phyloP scores from a whole-genome alignment of 306 rosid species.

The Benincasa hispida region DNA sequence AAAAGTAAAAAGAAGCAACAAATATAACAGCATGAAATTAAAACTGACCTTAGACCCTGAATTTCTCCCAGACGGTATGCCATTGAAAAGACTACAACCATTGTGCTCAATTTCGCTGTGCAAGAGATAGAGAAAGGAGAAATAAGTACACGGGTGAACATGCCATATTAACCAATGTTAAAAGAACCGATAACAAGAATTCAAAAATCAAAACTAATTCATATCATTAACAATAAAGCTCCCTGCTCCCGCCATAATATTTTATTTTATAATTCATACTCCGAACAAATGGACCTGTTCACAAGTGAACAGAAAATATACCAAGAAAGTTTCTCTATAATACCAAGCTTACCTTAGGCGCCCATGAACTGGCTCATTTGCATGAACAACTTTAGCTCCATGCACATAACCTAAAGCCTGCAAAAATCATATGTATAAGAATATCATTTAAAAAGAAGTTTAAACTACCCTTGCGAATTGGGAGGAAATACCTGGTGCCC shows the following conservation, averaged over 20 bases:
- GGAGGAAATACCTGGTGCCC: slow-evolving; percentile 80
- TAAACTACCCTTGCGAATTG: background rate
- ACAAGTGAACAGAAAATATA: background rate
- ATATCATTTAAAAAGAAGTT: background rate
- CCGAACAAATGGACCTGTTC: background rate
- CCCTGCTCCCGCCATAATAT: background rate
- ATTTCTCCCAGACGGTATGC: slow-evolving; percentile 68
- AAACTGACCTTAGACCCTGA: slow-evolving; percentile 82
- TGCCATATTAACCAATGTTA: background rate
- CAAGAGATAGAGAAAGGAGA: background rate
- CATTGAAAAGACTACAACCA: slow-evolving; percentile 68
- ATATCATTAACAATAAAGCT: background rate
- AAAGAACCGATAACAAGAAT: background rate
- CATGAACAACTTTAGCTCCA: slow-evolving; percentile 86
- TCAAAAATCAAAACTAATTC: background rate
- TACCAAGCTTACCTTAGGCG: slow-evolving; percentile 57
- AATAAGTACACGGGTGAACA: background rate
- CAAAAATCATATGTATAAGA: slow-evolving; percentile 3
- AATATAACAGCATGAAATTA: background rate
- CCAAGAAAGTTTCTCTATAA: slow-evolving; percentile 2
- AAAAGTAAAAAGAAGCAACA: background rate
- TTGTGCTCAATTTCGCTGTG: slow-evolving; percentile 84
- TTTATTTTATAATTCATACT: background rate
- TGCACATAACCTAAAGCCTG: slow-evolving; percentile 94
- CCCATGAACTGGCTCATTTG: slow-evolving; percentile 91